phyloP scores from a whole-genome alignment of 352 stramenopile genomes.

The Phytophthora citricola region DNA sequence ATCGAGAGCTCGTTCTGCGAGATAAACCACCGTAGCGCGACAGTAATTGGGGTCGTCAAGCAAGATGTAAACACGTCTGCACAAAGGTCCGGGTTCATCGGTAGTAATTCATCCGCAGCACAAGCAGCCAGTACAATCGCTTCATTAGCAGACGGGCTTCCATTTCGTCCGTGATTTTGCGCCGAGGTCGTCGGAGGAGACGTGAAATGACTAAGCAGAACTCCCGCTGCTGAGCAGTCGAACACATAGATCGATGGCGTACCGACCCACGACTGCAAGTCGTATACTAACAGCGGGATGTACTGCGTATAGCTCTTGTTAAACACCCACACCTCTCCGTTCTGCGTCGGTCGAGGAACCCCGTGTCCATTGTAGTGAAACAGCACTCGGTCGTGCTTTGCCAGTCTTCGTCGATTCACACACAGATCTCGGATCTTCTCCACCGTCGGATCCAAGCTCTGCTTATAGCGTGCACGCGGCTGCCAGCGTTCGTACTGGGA shows the following conservation, averaged over 20 bases:
- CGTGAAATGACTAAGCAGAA: constrained; percentile 96
- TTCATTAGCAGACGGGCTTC: constrained; percentile 64
- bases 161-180: constrained; percentile 28
- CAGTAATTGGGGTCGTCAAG: constrained; percentile 98
- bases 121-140: constrained; percentile 98
- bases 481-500: constrained; percentile 98
- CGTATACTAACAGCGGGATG: constrained; percentile 97
- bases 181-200: constrained; percentile 34
- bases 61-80: constrained; percentile 99
- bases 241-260: constrained; percentile 97
- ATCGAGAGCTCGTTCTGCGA: constrained; percentile 92
- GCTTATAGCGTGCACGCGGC: constrained; percentile 92
- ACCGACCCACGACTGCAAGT: constrained; percentile 95
- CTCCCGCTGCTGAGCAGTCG: constrained; percentile 96
- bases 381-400: constrained; percentile 95
- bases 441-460: constrained; percentile 96
- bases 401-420: constrained; percentile 90
- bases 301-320: constrained; percentile 99
- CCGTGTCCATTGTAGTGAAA: constrained; percentile 99
- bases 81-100: constrained; percentile 96
- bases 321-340: constrained; percentile 99
- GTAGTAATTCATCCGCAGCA: constrained; percentile 94
- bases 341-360: constrained; percentile 96
- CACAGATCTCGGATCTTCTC: constrained; percentile 96
- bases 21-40: constrained; percentile 99